These are phyloP conservation scores for Candida coquimbonensis DNA, from an alignment of 805 yeast genomes.

Conservation along the genomic window DNA sequence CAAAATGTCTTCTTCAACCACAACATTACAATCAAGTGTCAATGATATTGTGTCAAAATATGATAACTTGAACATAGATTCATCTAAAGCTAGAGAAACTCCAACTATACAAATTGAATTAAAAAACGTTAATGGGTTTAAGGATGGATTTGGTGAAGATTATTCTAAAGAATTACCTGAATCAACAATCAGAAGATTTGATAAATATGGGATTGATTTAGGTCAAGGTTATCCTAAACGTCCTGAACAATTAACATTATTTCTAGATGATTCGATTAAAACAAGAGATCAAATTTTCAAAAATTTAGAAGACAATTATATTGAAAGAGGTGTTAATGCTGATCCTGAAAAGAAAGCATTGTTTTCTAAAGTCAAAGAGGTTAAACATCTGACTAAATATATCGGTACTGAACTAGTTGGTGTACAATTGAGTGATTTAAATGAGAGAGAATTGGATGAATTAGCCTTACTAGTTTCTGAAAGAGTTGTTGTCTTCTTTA, in stretches of 20 bases:
- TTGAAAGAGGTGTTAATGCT: conserved; percentile 31
- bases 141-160: conserved; percentile 11
- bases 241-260: conserved; percentile 32
- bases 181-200: conserved; percentile 25
- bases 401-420: conserved; percentile 46
- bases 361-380: conserved; percentile 35
- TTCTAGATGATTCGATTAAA: conserved; percentile 32
- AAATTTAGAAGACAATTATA: conserved; percentile 26
- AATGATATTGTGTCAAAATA: conserved; percentile 6
- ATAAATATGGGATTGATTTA: conserved; percentile 30
- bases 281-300: conserved; percentile 24
- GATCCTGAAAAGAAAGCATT: conserved; percentile 37
- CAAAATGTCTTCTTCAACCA: conserved; percentile 1
- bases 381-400: conserved; percentile 36
- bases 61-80: background rate
- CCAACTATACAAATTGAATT: conserved; percentile 4
- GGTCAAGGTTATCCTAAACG: conserved; percentile 34
- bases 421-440: conserved; percentile 35
- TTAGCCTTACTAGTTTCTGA: conserved; percentile 41
- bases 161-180: conserved; percentile 19
- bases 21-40: conserved; percentile 4
- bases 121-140: conserved; percentile 7
- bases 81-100: background rate
- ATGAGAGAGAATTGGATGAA: conserved; percentile 39
- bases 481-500: conserved; percentile 44